Conservation (phyloP, 305 asterid genomes). For the Solanum hybrid region DNA sequence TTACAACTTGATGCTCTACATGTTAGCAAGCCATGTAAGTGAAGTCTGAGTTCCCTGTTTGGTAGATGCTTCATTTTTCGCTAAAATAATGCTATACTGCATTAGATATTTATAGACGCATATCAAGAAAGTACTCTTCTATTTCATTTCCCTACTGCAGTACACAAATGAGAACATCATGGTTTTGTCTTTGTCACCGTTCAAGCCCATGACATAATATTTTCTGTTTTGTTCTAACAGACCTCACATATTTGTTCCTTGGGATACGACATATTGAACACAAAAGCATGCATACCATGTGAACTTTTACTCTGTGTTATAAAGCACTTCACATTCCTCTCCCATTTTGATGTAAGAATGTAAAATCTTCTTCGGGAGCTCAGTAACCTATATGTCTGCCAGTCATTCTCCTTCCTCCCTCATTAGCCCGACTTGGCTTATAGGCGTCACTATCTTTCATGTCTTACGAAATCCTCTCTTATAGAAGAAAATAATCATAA, state of each 20-base stretch:
- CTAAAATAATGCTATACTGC: not conserved
- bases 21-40: conserved; percentile 76
- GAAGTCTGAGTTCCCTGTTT: not conserved
- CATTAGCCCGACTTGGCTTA: not conserved
- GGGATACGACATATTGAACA: not conserved
- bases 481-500: not conserved
- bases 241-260: not conserved
- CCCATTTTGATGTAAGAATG: not conserved
- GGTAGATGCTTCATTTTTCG: not conserved
- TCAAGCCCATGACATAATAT: not conserved
- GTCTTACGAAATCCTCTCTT: not conserved
- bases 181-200: not conserved
- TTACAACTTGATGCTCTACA: conserved; percentile 59
- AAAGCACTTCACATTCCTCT: not conserved
- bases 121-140: not conserved
- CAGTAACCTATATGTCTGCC: not conserved
- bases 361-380: not conserved
- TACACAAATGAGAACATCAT: not conserved
- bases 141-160: not conserved
- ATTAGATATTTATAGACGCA: not conserved
- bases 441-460: not conserved
- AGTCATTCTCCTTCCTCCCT: not conserved
- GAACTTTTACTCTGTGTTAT: not conserved
- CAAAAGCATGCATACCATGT: not conserved
- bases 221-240: not conserved